These are phyloP conservation scores for Suillus decipiens DNA, from an alignment of 768 basidiomycete genomes.

Conservation along the genomic window DNA sequence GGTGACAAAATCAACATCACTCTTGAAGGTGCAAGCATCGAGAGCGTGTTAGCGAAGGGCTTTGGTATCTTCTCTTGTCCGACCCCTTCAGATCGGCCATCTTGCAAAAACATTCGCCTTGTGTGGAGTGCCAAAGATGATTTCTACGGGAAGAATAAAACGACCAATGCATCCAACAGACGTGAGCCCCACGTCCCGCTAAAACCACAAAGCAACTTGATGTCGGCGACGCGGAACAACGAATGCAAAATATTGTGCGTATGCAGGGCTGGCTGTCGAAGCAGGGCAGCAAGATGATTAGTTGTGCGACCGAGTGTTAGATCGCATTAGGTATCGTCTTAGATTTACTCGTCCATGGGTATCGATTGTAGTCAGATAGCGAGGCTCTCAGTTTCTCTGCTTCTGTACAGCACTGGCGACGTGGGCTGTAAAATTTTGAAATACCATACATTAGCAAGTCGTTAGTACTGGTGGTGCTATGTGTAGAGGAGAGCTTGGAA, in stretches of 20 bases:
- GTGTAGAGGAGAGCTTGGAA: too few species aligned
- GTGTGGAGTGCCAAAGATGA: conserved; percentile 23
- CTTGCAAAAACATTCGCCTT: conserved; percentile 89
- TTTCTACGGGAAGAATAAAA: conserved; percentile 31
- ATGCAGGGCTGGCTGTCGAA: conserved; percentile 80
- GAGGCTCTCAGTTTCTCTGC: too few species aligned
- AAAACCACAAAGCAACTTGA: conserved; percentile 16
- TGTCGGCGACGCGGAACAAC: conserved; percentile 59
- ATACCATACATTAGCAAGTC: too few species aligned
- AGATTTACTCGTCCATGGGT: too few species aligned
- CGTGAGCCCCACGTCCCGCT: conserved; percentile 6
- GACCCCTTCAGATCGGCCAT: conserved; percentile 92
- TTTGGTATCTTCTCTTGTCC: conserved; percentile 83
- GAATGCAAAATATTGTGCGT: conserved; percentile 87
- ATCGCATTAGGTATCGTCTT: too few species aligned
- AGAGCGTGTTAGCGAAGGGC: too few species aligned
- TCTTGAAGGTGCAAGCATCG: too few species aligned
- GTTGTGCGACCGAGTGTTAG: conserved; percentile 56
- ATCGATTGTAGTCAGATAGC: too few species aligned
- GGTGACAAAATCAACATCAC: neutral
- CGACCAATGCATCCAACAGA: conserved; percentile 7
- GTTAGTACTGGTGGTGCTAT: too few species aligned
- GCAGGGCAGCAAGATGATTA: conserved; percentile 74
- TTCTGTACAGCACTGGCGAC: too few species aligned
- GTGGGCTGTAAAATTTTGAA: too few species aligned